These are phyloP conservation scores for Heracleum sosnowskyi DNA, from an alignment of 129 eudicot genomes.

Conservation along the genomic window DNA sequence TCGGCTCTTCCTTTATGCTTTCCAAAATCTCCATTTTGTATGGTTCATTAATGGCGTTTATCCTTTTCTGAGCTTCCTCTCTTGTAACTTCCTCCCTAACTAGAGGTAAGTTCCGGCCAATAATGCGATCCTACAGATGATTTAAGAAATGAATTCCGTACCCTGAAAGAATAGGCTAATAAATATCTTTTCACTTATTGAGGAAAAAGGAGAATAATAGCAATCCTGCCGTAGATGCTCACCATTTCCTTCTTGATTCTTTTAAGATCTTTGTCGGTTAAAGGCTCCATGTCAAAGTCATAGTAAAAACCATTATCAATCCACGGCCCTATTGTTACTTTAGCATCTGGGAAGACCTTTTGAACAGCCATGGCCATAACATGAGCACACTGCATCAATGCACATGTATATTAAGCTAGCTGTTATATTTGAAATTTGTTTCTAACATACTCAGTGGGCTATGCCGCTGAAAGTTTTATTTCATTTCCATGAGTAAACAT, in stretches of 20 bases:
- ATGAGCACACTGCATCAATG: constrained; percentile 93
- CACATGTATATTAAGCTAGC: constrained; percentile 10
- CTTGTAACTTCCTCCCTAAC: constrained; percentile 94
- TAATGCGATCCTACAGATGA: constrained; percentile 88
- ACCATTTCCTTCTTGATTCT: constrained; percentile 98
- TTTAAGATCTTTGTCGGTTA: constrained; percentile 89
- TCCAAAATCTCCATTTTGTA: constrained; percentile 89
- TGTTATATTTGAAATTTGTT: neutral
- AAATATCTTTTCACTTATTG: constrained; percentile 21
- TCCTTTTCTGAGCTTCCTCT: constrained; percentile 63
- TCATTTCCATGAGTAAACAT: too few relatives aligned
- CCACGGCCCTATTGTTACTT: constrained; percentile 99
- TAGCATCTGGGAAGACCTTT: constrained; percentile 86
- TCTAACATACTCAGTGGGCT: neutral
- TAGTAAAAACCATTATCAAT: constrained; percentile 94
- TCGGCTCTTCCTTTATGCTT: constrained; percentile 80
- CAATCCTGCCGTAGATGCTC: constrained; percentile 22
- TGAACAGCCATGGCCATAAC: constrained; percentile 99
- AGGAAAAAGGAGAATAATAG: neutral
- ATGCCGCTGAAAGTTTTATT: too few relatives aligned
- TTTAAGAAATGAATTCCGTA: constrained; percentile 31
- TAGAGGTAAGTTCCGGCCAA: constrained; percentile 72
- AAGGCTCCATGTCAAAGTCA: constrained; percentile 90
- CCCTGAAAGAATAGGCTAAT: constrained; percentile 35
- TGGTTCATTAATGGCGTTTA: constrained; percentile 77